Evolutionary conservation across 2,329 filamentous ascomycete species (phyloP), one percentile per base, ranked within the genome.

Genomic region (Sporothrix globosa): DNA sequence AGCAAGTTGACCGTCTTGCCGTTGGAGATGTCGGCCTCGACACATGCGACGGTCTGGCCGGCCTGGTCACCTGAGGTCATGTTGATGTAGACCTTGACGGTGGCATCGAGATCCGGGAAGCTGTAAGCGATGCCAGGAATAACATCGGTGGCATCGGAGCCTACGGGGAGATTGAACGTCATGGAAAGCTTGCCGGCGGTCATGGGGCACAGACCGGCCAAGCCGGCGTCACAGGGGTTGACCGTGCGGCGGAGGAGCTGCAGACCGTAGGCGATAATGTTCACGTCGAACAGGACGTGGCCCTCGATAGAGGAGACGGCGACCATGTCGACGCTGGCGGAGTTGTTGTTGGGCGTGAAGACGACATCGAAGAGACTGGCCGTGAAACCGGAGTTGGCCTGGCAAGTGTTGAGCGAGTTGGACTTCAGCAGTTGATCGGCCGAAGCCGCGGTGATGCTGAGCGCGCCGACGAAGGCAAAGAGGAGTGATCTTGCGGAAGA

Each of bases 1-100:
- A 91, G 86, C 74, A 95, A 89, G 77, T 96, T 87, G 68, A 96
- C 92, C 1, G 92, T 93, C 80, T 95, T 91, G 73, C 91, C 91
- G 79, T 96, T 96, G 70, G 91, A 93, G 61, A 96, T 84, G 73
- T 89, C 85, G 19, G 92, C 92, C 81, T 95, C 89, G 61, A 96
- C 88, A 79, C 92, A 96, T 71, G 92, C 91, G 63, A 93, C 86
- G 73, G 84, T 87, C 67, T 84, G 79, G 30, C 84, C 81, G n/a
- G 80, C 80, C 21, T 76, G 68, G 19, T 76, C 74, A n/a, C 78
- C 78, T 2, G 85, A 81, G 2, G 85, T 88, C 73, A 85, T 85
- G 77, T 90, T 92, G 83, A 96, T 90, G 76, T 87, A 88, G 75
- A 96, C 88, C 74, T 87, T 87, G 69, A 95, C 91, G 56, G 87